phyloP scores from a whole-genome alignment of 345 rosid genomes.

The Cardamine chenopodiifolia region DNA sequence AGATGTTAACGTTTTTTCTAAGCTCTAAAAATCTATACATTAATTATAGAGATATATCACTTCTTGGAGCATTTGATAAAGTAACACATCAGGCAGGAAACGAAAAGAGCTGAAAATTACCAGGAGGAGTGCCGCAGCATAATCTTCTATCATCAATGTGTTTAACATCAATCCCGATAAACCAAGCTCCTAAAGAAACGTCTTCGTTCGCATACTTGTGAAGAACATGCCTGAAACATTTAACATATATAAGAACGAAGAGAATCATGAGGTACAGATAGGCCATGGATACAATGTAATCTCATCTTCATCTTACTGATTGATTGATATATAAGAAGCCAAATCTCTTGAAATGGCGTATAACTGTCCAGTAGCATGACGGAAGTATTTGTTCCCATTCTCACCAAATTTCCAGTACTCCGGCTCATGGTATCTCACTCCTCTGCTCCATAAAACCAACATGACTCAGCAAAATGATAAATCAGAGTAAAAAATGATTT shows the following conservation, averaged over 20 bases:
- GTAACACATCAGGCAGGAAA: constrained; percentile 15
- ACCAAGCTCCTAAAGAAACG: constrained; percentile 96
- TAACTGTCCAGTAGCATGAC: constrained; percentile 96
- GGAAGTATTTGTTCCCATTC: constrained; percentile 90
- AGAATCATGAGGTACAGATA: neutral
- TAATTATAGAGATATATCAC: neutral
- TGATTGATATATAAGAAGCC: constrained; percentile 90
- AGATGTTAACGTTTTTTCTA: constrained; percentile 29
- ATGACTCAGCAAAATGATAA: constrained; percentile 9
- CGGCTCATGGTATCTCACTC: constrained; percentile 96
- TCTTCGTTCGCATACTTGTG: constrained; percentile 98
- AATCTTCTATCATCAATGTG: constrained; percentile 93
- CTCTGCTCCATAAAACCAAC: constrained; percentile 56
- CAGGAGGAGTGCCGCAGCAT: constrained; percentile 98
- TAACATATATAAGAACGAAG: constrained; percentile 14
- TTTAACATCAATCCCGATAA: constrained; percentile 91
- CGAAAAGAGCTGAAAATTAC: constrained; percentile 43
- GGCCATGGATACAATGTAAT: neutral
- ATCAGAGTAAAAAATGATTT: neutral
- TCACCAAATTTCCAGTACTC: constrained; percentile 95
- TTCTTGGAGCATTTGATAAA: constrained; percentile 10
- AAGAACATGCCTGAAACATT: constrained; percentile 72
- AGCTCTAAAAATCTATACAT: neutral
- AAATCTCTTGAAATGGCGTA: constrained; percentile 93
- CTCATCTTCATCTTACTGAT: constrained; percentile 66